Conservation (phyloP, 225 moss, liverwort and hornwort genomes). For the Thuidium tamariscinum region DNA sequence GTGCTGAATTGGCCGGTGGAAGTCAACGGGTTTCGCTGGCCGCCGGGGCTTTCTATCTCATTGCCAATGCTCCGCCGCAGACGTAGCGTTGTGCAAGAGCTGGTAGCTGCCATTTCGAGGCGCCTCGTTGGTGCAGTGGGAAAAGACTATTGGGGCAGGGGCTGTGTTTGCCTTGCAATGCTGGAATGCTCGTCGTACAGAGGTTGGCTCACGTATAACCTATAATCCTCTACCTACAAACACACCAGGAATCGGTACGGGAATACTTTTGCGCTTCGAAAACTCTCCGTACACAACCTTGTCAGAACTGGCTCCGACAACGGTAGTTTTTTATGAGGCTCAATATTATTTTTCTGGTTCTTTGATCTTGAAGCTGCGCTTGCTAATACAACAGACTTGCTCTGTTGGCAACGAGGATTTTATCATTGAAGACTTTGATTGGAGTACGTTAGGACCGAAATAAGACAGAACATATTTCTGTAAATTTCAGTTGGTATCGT, state of each 20-base stretch:
- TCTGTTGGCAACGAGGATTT: not conserved
- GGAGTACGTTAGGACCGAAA: not conserved
- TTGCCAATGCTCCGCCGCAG: not conserved
- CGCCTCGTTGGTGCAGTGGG: not conserved
- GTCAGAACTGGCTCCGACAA: not conserved
- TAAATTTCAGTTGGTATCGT: not conserved
- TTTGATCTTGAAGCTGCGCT: not conserved
- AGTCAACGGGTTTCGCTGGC: not conserved
- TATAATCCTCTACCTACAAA: not conserved
- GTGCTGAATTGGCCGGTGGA: conserved; percentile 3
- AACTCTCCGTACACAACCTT: not conserved
- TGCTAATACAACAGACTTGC: not conserved
- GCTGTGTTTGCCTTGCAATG: not conserved
- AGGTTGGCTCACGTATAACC: not conserved
- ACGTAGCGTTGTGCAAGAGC: not conserved
- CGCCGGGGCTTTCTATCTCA: not conserved
- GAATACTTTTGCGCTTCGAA: not conserved
- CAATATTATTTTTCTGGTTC: not conserved
- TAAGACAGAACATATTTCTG: not conserved
- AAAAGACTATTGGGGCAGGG: not conserved
- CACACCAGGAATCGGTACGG: not conserved
- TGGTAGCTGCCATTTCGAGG: not conserved
- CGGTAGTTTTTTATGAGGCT: not conserved
- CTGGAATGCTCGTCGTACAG: not conserved
- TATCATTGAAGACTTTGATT: not conserved